A percentile compares a stretch with the other conserved stretches of the same genome.
Evolutionary conservation across 371 early-diverging fungal species (phyloP).

Genomic region (Smittium mucronatum): DNA sequence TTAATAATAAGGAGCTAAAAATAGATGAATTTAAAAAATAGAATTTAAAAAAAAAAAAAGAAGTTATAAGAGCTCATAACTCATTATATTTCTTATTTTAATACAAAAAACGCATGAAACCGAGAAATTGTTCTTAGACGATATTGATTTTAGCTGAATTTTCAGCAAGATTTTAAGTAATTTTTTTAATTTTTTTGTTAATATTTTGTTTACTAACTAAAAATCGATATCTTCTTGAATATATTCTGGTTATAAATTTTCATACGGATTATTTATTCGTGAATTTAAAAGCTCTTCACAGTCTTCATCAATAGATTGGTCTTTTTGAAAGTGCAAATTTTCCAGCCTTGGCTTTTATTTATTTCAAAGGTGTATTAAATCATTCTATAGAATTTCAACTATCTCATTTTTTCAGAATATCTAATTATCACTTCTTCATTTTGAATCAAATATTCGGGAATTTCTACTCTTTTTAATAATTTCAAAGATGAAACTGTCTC

Average conservation of each 20-base stretch:
- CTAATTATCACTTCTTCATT: background rate
- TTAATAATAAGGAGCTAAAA: too few species aligned
- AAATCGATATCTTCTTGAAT: background rate
- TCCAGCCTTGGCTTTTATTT: background rate
- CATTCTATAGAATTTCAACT: background rate
- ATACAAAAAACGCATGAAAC: too few species aligned
- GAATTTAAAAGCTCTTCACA: background rate
- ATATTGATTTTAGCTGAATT: background rate
- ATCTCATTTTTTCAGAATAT: background rate
- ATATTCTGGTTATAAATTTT: background rate
- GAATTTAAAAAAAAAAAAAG: too few species aligned
- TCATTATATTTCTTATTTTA: too few species aligned
- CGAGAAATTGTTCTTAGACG: conserved; percentile 12
- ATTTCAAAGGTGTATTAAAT: background rate
- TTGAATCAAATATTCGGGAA: background rate
- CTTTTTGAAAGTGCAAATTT: background rate
- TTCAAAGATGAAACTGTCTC: background rate
- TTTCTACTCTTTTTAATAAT: background rate
- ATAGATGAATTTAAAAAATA: too few species aligned
- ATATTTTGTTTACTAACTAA: background rate
- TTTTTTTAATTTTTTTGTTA: background rate
- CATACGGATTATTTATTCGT: background rate
- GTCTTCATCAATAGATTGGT: background rate
- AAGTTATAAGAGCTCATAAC: too few species aligned
- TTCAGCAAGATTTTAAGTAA: background rate